These are phyloP conservation scores for Mucor circinelloides DNA, from an alignment of 371 early-diverging fungal species.

Conservation along the genomic window DNA sequence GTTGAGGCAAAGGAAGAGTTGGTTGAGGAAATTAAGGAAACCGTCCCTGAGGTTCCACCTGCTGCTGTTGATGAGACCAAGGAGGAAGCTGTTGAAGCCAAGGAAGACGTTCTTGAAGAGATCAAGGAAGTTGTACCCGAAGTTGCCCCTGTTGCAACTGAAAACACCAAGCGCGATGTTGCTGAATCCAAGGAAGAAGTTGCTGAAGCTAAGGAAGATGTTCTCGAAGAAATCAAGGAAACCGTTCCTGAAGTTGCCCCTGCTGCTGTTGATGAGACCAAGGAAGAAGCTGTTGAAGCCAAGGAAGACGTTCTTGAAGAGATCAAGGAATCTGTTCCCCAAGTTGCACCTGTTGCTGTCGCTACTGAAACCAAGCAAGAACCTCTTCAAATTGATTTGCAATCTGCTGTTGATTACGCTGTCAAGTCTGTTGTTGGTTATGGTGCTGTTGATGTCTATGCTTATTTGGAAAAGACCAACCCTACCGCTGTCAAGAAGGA, in stretches of 20 bases:
- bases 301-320: slow-evolving; percentile 17
- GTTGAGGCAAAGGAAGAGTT: slow-evolving; percentile 26
- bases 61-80: slow-evolving; percentile 1
- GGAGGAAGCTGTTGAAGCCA: neutral
- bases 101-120: slow-evolving; percentile 9
- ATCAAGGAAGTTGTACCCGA: slow-evolving; percentile 21
- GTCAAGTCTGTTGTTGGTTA: slow-evolving; percentile 21
- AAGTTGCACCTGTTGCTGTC: slow-evolving; percentile 4
- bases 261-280: slow-evolving; percentile 18
- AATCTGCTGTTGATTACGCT: slow-evolving; percentile 18
- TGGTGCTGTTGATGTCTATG: slow-evolving; percentile 13
- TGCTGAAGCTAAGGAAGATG: slow-evolving; percentile 25
- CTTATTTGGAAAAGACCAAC: slow-evolving; percentile 3
- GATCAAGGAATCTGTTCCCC: slow-evolving; percentile 6
- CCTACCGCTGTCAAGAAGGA: neutral
- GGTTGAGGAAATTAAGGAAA: slow-evolving; percentile 18
- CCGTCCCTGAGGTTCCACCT: slow-evolving; percentile 10
- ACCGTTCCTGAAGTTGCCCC: slow-evolving; percentile 16
- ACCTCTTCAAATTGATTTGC: slow-evolving; percentile 4
- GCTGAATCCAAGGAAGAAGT: slow-evolving; percentile 24
- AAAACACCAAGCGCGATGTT: slow-evolving; percentile 6
- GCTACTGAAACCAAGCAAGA: slow-evolving; percentile 2
- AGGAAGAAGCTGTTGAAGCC: slow-evolving; percentile 30
- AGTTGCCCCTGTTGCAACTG: slow-evolving; percentile 3
- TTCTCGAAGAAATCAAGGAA: slow-evolving; percentile 12